Base-by-base conservation (phyloP, 140 eudicot genomes). In the Stevia rebaudiana region DNA sequence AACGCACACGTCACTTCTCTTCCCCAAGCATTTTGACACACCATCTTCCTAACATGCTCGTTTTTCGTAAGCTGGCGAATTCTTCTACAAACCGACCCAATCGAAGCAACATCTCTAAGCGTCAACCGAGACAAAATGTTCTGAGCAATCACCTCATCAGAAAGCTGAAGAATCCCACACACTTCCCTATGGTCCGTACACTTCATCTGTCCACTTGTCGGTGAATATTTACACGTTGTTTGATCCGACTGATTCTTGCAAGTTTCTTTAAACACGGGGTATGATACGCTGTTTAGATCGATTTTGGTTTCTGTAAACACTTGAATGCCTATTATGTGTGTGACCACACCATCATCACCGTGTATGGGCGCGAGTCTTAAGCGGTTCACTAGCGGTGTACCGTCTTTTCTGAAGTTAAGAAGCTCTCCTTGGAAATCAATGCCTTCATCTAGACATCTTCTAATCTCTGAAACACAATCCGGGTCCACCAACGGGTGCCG, bases 1-100 rank as follows among this genome's bases (percentile, higher is more conserved):
- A 91, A 62, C 9, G 88, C 83, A 36, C 98, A 83, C 0, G 96
- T 91, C 31, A 86, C 94, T 15, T 91, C 98, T 67, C 86, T 65
- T 61, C 98, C 98, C 98, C 98, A 91, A 30, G 98, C 96, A 76
- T 87, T 91, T 73, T 91, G 98, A 63, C 98, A 91, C 31, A 91
- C 98, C 95, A 91, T 77, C 65, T 88, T 91, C 54, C 98, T 76
- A 16, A 91, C 75, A 61, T 91, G 95, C 70, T 91, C 98, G 11
- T 85, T 88, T 61, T 80, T 87, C 0, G 98, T 87, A 19, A 91
- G 81, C 23, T 62, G 77, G 0, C 94, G 83, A 8, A 91, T 86
- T 52, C 96, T 76, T 78, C 84, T 82, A 74, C 98, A 91, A 66
- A 79, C 96, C 16, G 98, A 91, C 18, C 96, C 96, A 21, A 91